Evolutionary conservation across 2,329 filamentous ascomycete species (phyloP).

Genomic region (Ceratocystis cacaofunesta): DNA sequence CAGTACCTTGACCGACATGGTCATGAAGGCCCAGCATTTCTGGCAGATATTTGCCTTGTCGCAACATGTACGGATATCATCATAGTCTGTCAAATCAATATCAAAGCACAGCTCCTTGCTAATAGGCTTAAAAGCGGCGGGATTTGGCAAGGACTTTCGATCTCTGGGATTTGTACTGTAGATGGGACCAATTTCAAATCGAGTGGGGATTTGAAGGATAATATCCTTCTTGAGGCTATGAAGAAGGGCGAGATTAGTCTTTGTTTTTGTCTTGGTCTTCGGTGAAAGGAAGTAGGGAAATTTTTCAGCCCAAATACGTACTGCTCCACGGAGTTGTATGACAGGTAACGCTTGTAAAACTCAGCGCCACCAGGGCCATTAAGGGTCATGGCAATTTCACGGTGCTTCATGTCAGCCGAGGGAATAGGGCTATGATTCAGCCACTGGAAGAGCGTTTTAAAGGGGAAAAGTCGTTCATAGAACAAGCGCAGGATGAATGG

Average conservation of each 20-base stretch:
- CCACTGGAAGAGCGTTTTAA: conserved; percentile 92
- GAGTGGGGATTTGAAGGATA: conserved; percentile 69
- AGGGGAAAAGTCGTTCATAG: conserved; percentile 91
- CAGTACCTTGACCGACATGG: conserved; percentile 91
- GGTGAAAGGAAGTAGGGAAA: background rate
- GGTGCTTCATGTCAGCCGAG: conserved; percentile 74
- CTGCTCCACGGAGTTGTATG: conserved; percentile 39
- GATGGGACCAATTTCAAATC: conserved; percentile 97
- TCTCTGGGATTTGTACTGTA: conserved; percentile 91
- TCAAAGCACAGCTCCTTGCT: conserved; percentile 95
- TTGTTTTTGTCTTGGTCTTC: conserved; percentile 14
- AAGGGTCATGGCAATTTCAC: conserved; percentile 94
- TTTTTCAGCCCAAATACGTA: conserved; percentile 21
- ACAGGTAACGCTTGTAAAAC: conserved; percentile 84
- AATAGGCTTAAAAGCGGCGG: conserved; percentile 68
- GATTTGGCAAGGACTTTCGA: conserved; percentile 70
- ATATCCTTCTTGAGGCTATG: conserved; percentile 76
- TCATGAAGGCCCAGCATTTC: conserved; percentile 95
- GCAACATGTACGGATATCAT: conserved; percentile 91
- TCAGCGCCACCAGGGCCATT: conserved; percentile 46
- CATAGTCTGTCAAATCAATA: conserved; percentile 98
- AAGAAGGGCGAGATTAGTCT: background rate
- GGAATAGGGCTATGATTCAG: conserved; percentile 84
- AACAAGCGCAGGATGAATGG: conserved; percentile 69
- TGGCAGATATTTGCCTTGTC: conserved; percentile 82